Percentiles rank a stretch among this genome's conserved stretches.
Evolutionary conservation across 2,329 filamentous ascomycete species (phyloP).

Genomic region (Dothidotthia symphoricarpi): DNA sequence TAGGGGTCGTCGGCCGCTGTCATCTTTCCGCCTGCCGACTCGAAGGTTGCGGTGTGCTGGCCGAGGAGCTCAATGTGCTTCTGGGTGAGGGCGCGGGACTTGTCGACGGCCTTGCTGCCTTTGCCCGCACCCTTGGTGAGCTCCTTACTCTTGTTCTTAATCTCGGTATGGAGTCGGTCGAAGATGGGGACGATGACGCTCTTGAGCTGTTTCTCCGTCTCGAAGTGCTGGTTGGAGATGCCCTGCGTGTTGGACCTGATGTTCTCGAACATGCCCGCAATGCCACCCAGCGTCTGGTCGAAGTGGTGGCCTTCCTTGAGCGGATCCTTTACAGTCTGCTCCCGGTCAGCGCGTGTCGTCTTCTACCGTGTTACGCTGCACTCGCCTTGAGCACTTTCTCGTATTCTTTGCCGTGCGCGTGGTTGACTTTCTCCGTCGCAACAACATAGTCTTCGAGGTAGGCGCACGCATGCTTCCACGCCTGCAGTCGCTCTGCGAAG

Average conservation of each 20-base stretch:
- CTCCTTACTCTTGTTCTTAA: conserved; percentile 95
- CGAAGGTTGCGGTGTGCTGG: conserved; percentile 76
- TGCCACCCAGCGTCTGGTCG: conserved; percentile 80
- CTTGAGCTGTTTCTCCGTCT: conserved; percentile 89
- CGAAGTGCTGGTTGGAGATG: conserved; percentile 81
- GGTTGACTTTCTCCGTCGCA: conserved; percentile 82
- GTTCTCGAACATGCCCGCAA: conserved; percentile 91
- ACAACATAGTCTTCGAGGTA: conserved; percentile 89
- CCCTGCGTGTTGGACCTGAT: conserved; percentile 87
- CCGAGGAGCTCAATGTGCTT: conserved; percentile 95
- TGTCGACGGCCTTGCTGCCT: conserved; percentile 86
- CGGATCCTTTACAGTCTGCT: conserved; percentile 76
- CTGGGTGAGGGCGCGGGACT: conserved; percentile 79
- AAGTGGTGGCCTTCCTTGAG: conserved; percentile 91
- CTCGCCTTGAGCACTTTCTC: conserved; percentile 84
- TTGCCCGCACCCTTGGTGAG: conserved; percentile 77
- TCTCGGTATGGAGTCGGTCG: conserved; percentile 87
- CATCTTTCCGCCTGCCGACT: conserved; percentile 70
- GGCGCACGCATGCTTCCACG: conserved; percentile 92
- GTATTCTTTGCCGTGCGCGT: conserved; percentile 86
- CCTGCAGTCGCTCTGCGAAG: conserved; percentile 81
- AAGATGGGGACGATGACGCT: conserved; percentile 82
- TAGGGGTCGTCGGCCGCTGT: conserved; percentile 81
- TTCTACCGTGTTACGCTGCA: not conserved
- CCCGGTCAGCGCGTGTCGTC: conserved; percentile 8